Conservation (phyloP, 2,329 filamentous ascomycete species). For the Xylariales sp. region DNA sequence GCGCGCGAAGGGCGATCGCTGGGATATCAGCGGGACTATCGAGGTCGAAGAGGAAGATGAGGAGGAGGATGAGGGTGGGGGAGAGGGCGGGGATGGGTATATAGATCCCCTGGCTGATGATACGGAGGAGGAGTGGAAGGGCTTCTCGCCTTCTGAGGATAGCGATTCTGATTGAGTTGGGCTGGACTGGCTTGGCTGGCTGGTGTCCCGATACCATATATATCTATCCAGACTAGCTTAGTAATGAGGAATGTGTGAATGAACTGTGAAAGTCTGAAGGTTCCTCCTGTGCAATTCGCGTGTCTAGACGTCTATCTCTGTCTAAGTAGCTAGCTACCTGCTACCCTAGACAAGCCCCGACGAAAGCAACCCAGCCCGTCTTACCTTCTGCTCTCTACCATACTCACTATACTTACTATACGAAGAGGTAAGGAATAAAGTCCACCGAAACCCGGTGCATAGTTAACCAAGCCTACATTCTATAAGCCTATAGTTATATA, state of each 20-base stretch:
- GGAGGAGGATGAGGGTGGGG: constrained; percentile 51
- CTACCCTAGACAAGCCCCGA: neutral
- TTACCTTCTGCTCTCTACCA: neutral
- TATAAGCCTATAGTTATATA: too few relatives aligned
- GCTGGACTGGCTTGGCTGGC: too few relatives aligned
- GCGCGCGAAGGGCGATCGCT: constrained; percentile 86
- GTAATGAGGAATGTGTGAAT: constrained; percentile 17
- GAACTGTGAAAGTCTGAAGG: neutral
- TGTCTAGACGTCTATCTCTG: too few relatives aligned
- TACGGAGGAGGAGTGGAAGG: constrained; percentile 68
- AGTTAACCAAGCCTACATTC: too few relatives aligned
- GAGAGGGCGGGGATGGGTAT: constrained; percentile 49
- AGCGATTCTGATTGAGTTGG: constrained; percentile 44
- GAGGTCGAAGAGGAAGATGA: constrained; percentile 72
- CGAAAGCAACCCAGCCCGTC: neutral
- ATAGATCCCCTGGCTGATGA: constrained; percentile 55
- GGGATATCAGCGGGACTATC: constrained; percentile 87
- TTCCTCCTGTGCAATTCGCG: neutral
- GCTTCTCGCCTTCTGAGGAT: constrained; percentile 59
- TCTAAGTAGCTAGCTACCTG: too few relatives aligned
- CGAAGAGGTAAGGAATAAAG: too few relatives aligned
- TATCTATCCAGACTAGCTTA: neutral
- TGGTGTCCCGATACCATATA: constrained; percentile 16
- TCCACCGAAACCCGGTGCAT: too few relatives aligned
- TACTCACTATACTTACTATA: too few relatives aligned